Evolutionary conservation across 2,329 filamentous ascomycete genomes (phyloP), one percentile per base, ranked within the genome.

Genomic region (Aspergillus pseudoglaucus): DNA sequence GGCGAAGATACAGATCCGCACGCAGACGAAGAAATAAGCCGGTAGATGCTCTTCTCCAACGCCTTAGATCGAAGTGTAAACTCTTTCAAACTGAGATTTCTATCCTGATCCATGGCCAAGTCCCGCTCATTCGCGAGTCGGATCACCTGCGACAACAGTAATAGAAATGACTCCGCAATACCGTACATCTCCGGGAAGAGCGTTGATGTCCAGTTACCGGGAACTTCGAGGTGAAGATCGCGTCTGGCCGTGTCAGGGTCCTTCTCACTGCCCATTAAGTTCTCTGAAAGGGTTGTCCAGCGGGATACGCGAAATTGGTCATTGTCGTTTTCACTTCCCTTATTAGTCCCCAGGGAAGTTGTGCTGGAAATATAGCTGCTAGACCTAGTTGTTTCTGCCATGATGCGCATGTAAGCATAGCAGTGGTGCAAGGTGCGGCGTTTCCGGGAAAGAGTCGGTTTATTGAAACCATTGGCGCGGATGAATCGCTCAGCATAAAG

Each of bases 321-420:
- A 17, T 50, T 35, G 4, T 41, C 41, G 1, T 48, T 27, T 1
- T 42, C 10, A 10, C 6, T 44, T 2, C 33, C 15, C 2, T 44
- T 45, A 4, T 22, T 14, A 4, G 44, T 10, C 4, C 23, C 17
- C 5, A 15, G 10, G 15, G n/a, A 50, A 17, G 45, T 9, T 3
- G 23, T 42, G 8, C 46, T 47, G 9, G 42, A 25, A 37, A 54
- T 46, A 25, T 47, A 48, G 25, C 25, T 15, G n/a, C 33, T 35
- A 1, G 33, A 35, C 6, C 33, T n/a, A n/a, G 49, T 57, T 8
- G 54, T 57, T 20, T 57, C 53, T 2, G 54, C 51, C 48, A 55
- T 55, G 14, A 57, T 55, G n/a, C 54, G 51, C 51, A 57, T 57
- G 15, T 51, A 57, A 4, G 53, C 51, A 27, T 57, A 57, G 42